Conservation (phyloP, 1,284 basidiomycete genomes). For the Phlebopus sp. region DNA sequence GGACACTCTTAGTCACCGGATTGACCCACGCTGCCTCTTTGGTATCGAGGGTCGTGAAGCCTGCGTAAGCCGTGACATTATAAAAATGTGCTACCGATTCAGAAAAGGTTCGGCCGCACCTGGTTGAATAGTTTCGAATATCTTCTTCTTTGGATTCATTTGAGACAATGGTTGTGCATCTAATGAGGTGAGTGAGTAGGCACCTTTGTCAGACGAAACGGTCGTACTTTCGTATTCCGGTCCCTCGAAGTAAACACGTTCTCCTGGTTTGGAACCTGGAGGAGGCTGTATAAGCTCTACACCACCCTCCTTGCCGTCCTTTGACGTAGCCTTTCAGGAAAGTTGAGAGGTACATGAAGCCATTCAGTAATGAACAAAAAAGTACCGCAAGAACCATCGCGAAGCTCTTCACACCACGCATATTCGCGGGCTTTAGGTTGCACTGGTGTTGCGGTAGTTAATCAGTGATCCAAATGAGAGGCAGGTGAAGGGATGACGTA, state of each 20-base stretch:
- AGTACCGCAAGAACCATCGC: constrained; percentile 93
- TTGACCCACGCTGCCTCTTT: constrained; percentile 91
- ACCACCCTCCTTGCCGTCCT: constrained; percentile 87
- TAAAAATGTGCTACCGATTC: constrained; percentile 2
- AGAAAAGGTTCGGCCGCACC: constrained; percentile 38
- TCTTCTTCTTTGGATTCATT: constrained; percentile 96
- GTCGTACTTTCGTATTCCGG: constrained; percentile 69
- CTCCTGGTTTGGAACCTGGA: constrained; percentile 82
- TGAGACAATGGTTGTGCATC: constrained; percentile 73
- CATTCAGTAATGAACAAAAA: constrained; percentile 2
- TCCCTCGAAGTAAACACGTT: constrained; percentile 92
- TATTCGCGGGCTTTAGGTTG: constrained; percentile 92
- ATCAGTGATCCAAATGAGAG: constrained; percentile 1
- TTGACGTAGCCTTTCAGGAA: constrained; percentile 69
- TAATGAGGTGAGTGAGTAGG: constrained; percentile 29
- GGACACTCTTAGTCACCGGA: constrained; percentile 74
- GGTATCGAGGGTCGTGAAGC: constrained; percentile 84
- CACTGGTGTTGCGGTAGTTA: constrained; percentile 46
- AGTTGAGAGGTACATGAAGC: constrained; percentile 1
- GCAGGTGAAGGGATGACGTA: constrained; percentile 36
- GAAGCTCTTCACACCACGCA: constrained; percentile 95
- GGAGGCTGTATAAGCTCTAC: constrained; percentile 91
- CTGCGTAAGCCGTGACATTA: constrained; percentile 32
- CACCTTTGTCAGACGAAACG: background rate
- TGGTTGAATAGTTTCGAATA: constrained; percentile 93